Evolutionary conservation across 2,329 filamentous ascomycete species (phyloP), one percentile per base, ranked within the genome.

Genomic region (Tricladium varicosporioides): DNA sequence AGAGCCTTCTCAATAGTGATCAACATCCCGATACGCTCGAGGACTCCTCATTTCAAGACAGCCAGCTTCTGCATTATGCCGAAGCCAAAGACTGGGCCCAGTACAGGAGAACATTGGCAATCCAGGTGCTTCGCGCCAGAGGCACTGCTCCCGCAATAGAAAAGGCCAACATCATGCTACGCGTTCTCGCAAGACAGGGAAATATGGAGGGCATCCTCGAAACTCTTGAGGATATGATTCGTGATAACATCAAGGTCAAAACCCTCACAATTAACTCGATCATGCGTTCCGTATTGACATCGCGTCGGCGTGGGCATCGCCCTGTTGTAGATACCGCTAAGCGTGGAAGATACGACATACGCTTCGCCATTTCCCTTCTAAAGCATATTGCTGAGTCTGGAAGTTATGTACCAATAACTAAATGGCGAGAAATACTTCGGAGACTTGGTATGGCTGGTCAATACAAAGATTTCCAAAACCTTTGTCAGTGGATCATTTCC

Each of bases 11-110:
- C 22, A 73, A 76, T 42, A 85, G 79, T 61, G 85, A 89, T 66
- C 80, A 86, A 57, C 85, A 88, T 71, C 84, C 84, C 1, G 84
- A 87, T 59, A 76, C 79, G 7, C 79, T 86, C 50, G 84, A 85
- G 62, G 79, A 88, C 65, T 61, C 59, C 5, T 61, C 72, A 5
- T 71, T 81, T 10, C 85, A 87, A 65, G 77, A 82, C 59, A 71
- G 72, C 2, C 71, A 88, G 4, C 72, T 88, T 2, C 62, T 73
- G 4, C 74, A 74, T 11, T 84, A 82, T 65, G 74, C 83, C 19
- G 69, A 75, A n/a, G 69, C 71, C 31, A 71, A 74, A 47, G 79
- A 86, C 58, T 78, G 75, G 75, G 62, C 65, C 14, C 77, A 79
- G 56, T 80, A 81, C 51, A 78, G 82, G 56, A 73, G 83, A 53